These are phyloP conservation scores for Trichoderma sp. DNA, from an alignment of 2,329 filamentous ascomycete genomes.

Conservation along the genomic window DNA sequence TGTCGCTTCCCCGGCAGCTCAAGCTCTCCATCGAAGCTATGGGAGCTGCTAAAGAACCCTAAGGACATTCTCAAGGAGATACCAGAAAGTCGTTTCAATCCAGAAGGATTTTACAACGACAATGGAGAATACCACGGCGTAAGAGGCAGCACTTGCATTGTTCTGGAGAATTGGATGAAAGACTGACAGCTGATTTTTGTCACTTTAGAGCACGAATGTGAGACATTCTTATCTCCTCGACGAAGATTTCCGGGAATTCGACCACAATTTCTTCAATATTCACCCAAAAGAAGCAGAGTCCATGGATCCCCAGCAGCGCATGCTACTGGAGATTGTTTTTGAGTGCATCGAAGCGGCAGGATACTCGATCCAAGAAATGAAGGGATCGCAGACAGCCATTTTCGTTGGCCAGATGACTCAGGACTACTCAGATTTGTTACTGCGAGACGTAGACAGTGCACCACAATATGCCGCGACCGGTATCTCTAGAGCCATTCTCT, in stretches of 20 bases:
- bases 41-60: not conserved
- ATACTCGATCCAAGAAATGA: not conserved
- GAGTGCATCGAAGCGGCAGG: not conserved
- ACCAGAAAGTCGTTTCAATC: not conserved
- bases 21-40: not conserved
- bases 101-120: not conserved
- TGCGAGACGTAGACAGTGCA: not conserved
- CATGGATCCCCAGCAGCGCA: not conserved
- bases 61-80: not conserved
- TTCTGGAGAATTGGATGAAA: not conserved
- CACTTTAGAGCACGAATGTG: not conserved
- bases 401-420: not conserved
- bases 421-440: not conserved
- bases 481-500: not conserved
- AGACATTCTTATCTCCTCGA: not conserved
- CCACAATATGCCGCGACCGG: not conserved
- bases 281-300: not conserved
- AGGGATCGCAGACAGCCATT: not conserved
- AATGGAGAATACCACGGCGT: not conserved
- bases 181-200: not conserved
- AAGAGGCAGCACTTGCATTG: not conserved
- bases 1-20: not conserved
- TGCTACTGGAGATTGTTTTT: not conserved
- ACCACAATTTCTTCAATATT: not conserved
- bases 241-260: not conserved